phyloP scores from a whole-genome alignment of 352 stramenopile genomes.

The Globisporangium irregulare region DNA sequence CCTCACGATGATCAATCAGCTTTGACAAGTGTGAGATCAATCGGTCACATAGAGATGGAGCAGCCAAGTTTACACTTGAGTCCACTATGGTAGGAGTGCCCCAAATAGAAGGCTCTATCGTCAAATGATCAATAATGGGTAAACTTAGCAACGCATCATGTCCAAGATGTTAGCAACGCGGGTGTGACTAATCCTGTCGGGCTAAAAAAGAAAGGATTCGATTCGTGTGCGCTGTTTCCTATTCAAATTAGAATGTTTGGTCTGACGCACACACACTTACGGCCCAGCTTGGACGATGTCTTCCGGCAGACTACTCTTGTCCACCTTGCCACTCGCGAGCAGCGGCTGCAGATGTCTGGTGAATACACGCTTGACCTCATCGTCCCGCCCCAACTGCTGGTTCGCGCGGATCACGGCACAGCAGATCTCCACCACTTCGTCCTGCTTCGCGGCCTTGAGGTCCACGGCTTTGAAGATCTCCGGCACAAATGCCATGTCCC shows the following conservation, averaged over 20 bases:
- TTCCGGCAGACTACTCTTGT: not conserved
- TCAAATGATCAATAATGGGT: not conserved
- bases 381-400: constrained; percentile 26
- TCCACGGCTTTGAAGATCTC: constrained; percentile 35
- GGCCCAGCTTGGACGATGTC: constrained; percentile 3
- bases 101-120: not conserved
- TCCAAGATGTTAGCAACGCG: not conserved
- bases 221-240: not conserved
- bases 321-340: constrained; percentile 10
- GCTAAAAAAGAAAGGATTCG: not conserved
- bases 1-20: not conserved
- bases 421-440: constrained; percentile 26
- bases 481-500: constrained; percentile 31
- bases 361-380: constrained; percentile 20
- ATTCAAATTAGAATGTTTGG: not conserved
- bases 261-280: not conserved
- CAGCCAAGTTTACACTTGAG: not conserved
- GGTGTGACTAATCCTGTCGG: not conserved
- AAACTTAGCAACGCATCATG: not conserved
- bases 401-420: constrained; percentile 30
- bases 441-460: constrained; percentile 17
- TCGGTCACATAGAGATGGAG: not conserved
- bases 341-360: constrained; percentile 22
- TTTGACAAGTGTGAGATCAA: not conserved
- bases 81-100: not conserved